Evolutionary conservation across 2,329 filamentous ascomycete species (phyloP), one percentile per base, ranked within the genome.

Genomic region (Zymoseptoria pseudotritici): DNA sequence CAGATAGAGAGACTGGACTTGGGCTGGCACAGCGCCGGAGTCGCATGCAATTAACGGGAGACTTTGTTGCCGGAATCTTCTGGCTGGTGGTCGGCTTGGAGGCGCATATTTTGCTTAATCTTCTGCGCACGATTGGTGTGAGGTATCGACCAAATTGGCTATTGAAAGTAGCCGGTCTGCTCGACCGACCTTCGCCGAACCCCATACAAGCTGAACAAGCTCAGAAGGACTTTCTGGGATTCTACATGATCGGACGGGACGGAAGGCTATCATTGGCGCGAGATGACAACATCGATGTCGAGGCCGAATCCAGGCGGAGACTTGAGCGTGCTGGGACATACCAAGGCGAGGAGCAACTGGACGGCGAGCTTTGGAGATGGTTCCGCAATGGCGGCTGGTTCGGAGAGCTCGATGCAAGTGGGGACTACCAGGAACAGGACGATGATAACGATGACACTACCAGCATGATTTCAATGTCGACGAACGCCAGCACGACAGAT

Each of bases 381-480:
- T 97, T 91, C 89, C 85, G 88, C 56, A 79, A 81, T 57, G 91
- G 90, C 20, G 91, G 90, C 7, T 89, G 89, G 77, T 97, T 91
- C 86, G 92, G 93, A 1, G 86, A 87, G 17, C 80, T 86, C 31
- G 93, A 97, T 71, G 80, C 81, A 4, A 96, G 90, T 69, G 89
- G 89, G 26, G 88, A 93, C 63, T 97, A 92, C 72, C 73, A 79
- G 31, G 86, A 86, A 0, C 73, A 78, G 10, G 71, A 77, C 4
- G 79, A 83, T 2, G 79, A 84, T 4, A 89, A 94, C 69, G 80
- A 84, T 3, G 90, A 95, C 70, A 83, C 83, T 8, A 95, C 91
- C 0, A 97, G 92, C 69, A 80, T 95, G 42, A 76, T 94, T n/a
- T 91, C 90, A 0, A 80, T 81, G 69, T 79, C 81, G 2, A 82